Percentiles rank a stretch among this genome's conserved stretches.
Conservation (phyloP, 2,329 filamentous ascomycete genomes). For the Pseudogymnoascus verrucosus region DNA sequence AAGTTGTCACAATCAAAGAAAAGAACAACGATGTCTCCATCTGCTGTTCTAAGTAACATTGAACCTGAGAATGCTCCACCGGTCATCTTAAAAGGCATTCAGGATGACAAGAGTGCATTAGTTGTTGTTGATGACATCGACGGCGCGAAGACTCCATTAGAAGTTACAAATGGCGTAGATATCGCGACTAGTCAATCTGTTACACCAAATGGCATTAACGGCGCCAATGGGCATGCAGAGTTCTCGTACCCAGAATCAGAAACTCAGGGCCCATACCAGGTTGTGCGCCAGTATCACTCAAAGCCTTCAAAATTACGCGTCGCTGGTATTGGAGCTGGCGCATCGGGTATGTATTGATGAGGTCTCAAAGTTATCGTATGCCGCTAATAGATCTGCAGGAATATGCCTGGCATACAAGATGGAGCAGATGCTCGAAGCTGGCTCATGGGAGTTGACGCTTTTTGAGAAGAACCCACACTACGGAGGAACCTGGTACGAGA, state of each 20-base stretch:
- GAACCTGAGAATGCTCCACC: neutral
- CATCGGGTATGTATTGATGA: conserved; percentile 10
- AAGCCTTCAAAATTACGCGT: conserved; percentile 17
- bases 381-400: conserved; percentile 8
- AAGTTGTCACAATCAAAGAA: neutral
- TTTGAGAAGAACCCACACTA: conserved; percentile 40
- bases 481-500: conserved; percentile 51
- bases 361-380: neutral
- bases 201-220: neutral
- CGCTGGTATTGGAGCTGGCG: conserved; percentile 18
- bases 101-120: neutral
- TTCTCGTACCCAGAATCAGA: neutral
- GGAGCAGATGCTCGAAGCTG: conserved; percentile 14
- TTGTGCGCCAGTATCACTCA: conserved; percentile 13
- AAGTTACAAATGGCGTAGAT: neutral
- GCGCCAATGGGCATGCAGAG: neutral
- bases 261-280: neutral
- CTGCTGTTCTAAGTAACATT: neutral
- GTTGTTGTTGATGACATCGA: neutral
- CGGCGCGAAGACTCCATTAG: neutral
- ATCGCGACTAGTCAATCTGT: too few relatives aligned
- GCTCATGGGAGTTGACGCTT: conserved; percentile 32
- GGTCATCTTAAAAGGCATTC: neutral
- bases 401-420: conserved; percentile 18
- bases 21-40: neutral